Evolutionary conservation across 805 yeast genomes (phyloP).

Genomic region (Suhomyces faveliae): DNA sequence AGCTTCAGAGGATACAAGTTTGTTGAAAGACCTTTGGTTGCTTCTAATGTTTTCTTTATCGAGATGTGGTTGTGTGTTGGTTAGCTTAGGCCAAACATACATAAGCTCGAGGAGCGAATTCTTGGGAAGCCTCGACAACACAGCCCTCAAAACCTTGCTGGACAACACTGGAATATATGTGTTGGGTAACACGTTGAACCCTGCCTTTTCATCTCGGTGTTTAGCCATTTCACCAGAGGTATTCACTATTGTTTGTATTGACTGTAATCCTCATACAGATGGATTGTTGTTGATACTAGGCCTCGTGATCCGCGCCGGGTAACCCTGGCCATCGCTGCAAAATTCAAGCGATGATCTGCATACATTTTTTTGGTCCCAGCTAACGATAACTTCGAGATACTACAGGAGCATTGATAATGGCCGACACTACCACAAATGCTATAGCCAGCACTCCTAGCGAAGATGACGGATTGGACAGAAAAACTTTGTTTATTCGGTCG

Average conservation of each 20-base stretch:
- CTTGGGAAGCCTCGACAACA: constrained; percentile 32
- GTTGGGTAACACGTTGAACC: constrained; percentile 35
- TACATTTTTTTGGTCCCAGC: constrained; percentile 1
- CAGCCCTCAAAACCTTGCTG: constrained; percentile 16
- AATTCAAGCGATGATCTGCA: constrained; percentile 5
- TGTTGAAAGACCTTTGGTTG: constrained; percentile 23
- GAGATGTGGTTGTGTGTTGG: constrained; percentile 22
- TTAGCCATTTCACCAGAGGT: not conserved
- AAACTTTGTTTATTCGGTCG: constrained; percentile 81
- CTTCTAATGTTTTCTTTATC: constrained; percentile 10
- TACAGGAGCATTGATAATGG: constrained; percentile 1
- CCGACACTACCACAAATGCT: constrained; percentile 1
- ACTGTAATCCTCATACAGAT: not conserved
- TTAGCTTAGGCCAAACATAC: constrained; percentile 34
- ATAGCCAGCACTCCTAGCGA: not conserved
- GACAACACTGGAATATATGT: constrained; percentile 36
- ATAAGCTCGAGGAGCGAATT: constrained; percentile 31
- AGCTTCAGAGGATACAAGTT: constrained; percentile 17
- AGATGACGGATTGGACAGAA: constrained; percentile 47
- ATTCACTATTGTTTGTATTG: not conserved
- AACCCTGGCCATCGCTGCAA: constrained; percentile 4
- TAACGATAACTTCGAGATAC: not conserved
- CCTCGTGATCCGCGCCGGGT: constrained; percentile 6
- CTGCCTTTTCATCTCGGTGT: not conserved
- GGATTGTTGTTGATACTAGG: constrained; percentile 1